phyloP scores from a whole-genome alignment of 768 basidiomycete species.

The Trametes gibbosa region DNA sequence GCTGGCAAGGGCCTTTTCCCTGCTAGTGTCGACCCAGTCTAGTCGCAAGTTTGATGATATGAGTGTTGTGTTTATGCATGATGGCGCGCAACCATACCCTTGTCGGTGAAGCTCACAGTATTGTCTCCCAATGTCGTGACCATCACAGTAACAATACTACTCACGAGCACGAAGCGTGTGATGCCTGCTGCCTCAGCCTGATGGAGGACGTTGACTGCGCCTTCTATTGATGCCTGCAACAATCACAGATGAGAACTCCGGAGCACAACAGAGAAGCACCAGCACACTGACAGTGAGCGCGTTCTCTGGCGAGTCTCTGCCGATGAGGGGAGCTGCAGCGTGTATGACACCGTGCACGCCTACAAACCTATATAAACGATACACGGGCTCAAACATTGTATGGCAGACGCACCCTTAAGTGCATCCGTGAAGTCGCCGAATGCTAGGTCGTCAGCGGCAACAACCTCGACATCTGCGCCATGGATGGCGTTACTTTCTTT shows the following conservation, averaged over 20 bases:
- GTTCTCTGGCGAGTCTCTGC: neutral
- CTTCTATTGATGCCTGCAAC: slow-evolving; percentile 18
- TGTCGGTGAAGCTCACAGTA: neutral
- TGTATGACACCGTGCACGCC: slow-evolving; percentile 21
- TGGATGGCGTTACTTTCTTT: slow-evolving; percentile 9
- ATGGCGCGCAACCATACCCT: neutral
- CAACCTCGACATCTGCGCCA: slow-evolving; percentile 21
- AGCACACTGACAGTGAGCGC: slow-evolving; percentile 3
- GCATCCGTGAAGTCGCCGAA: slow-evolving; percentile 23
- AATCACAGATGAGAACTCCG: neutral
- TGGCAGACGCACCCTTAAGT: slow-evolving; percentile 22
- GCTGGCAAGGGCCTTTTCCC: slow-evolving; percentile 20
- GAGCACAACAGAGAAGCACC: neutral
- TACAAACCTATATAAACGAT: neutral
- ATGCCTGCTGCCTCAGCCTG: slow-evolving; percentile 41
- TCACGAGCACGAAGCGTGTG: slow-evolving; percentile 44
- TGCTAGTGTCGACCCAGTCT: slow-evolving; percentile 26
- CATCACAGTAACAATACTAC: slow-evolving; percentile 20
- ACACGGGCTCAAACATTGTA: neutral
- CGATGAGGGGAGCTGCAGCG: slow-evolving; percentile 7
- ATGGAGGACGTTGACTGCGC: slow-evolving; percentile 34
- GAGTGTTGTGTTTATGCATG: neutral
- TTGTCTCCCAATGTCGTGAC: neutral
- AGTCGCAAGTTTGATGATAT: neutral
- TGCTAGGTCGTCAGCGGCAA: slow-evolving; percentile 23